Evolutionary conservation across 495 filamentous ascomycete species (phyloP).

Genomic region (Copromyces sp.): DNA sequence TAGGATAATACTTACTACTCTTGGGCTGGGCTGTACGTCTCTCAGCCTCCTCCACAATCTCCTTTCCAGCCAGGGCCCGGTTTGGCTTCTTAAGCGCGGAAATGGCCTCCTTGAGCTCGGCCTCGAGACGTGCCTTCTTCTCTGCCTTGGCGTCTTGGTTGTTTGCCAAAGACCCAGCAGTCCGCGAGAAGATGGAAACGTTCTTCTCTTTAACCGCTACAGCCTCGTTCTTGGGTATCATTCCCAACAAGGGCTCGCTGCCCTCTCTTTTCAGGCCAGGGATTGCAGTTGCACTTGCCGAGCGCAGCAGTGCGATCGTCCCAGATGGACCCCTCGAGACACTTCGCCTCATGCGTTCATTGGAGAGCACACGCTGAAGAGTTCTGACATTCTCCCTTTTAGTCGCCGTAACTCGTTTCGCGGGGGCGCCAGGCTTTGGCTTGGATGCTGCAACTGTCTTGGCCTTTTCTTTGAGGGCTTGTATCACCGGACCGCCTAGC

Average conservation of each 20-base stretch:
- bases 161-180: slow-evolving; percentile 11
- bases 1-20: slow-evolving; percentile 20
- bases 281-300: slow-evolving; percentile 52
- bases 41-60: slow-evolving; percentile 60
- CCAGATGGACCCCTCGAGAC: slow-evolving; percentile 42
- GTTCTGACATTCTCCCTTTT: slow-evolving; percentile 48
- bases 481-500: slow-evolving; percentile 63
- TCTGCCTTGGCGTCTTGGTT: slow-evolving; percentile 51
- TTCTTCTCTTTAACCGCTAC: slow-evolving; percentile 28
- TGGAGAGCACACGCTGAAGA: slow-evolving; percentile 62
- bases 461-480: slow-evolving; percentile 44
- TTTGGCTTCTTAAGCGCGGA: slow-evolving; percentile 78
- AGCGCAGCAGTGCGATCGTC: slow-evolving; percentile 53
- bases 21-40: slow-evolving; percentile 39
- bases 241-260: slow-evolving; percentile 48
- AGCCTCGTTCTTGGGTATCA: slow-evolving; percentile 36
- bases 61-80: slow-evolving; percentile 62
- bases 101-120: slow-evolving; percentile 78
- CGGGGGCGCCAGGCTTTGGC: slow-evolving; percentile 45
- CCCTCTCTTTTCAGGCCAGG: slow-evolving; percentile 53
- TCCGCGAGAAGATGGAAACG: slow-evolving; percentile 14
- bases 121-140: slow-evolving; percentile 66
- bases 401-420: slow-evolving; percentile 39
- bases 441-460: slow-evolving; percentile 28
- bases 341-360: slow-evolving; percentile 46